Base-by-base conservation (phyloP, 2,329 filamentous ascomycete genomes). In the Tricladium varicosporioides region DNA sequence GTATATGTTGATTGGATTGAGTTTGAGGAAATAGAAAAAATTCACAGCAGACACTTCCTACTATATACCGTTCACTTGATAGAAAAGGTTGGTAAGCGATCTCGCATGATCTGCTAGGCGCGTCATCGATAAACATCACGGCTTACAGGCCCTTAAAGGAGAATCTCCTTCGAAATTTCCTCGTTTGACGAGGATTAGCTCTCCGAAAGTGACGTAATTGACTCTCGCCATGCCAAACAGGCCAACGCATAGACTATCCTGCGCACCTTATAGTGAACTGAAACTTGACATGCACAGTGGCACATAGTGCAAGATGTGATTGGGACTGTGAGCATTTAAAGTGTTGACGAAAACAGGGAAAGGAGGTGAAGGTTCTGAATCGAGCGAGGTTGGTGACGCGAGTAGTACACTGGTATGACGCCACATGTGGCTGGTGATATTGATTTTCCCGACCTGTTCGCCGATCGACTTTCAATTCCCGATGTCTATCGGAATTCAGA, bases 381-480 rank as follows among this genome's bases (percentile, higher is more conserved):
- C 13, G 22, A 16, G 19, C 43, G 9, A 15, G 32, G 22, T 15
- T 4, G 14, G 36, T 15, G 8, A 32, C 9, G 32, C 15, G 13
- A 14, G 18, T 10, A 16, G 14, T 3, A 16, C 18, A 11, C n/a
- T 27, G 7, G 19, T n/a, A 18, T 50, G 7, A 27, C 48, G 27
- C 27, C 48, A 50, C 48, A 40, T 40, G 48, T 50, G 48, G 48
- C 48, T 50, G 31, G 48, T 50, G 48, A 50, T 36, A 31, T 50
- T 27, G 22, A 27, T 27, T 27, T 27, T 27, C 22, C 22, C 47
- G 31, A 27, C 14, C 27, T 7, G 22, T 27, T 7, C 7, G 22
- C 7, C 7, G 22, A 27, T 27, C 22, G 22, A 27, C 22, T 27
- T 27, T 27, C 22, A 27, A 27, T 27, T 27, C 22, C 7, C 22